phyloP scores from a whole-genome alignment of 768 basidiomycete genomes.

The Amanita pallidorosea region DNA sequence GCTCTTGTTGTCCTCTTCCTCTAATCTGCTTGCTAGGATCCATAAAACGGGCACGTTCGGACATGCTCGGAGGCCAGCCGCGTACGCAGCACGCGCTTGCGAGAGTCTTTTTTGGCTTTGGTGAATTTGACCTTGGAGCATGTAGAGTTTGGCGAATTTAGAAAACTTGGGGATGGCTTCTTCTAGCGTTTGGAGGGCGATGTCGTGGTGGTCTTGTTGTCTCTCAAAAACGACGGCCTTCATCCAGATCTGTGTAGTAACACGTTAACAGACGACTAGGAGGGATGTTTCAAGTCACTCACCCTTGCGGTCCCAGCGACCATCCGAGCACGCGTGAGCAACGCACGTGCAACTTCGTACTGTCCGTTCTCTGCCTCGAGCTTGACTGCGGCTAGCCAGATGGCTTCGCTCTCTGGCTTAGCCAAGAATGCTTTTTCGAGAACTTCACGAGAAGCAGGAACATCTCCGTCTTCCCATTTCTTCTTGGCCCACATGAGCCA shows the following conservation, averaged over 20 bases:
- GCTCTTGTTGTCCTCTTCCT: slow-evolving; percentile 84
- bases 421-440: slow-evolving; percentile 86
- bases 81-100: slow-evolving; percentile 70
- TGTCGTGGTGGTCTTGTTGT: slow-evolving; percentile 67
- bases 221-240: slow-evolving; percentile 94
- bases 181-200: slow-evolving; percentile 65
- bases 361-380: slow-evolving; percentile 95
- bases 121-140: slow-evolving; percentile 94
- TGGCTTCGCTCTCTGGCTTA: slow-evolving; percentile 94
- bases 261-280: neutral
- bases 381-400: slow-evolving; percentile 97
- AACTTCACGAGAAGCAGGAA: slow-evolving; percentile 82
- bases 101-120: slow-evolving; percentile 47
- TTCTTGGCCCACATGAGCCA: slow-evolving; percentile 99
- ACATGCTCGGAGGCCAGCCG: slow-evolving; percentile 77
- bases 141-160: slow-evolving; percentile 85
- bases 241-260: slow-evolving; percentile 82
- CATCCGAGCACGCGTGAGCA: slow-evolving; percentile 80
- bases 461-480: slow-evolving; percentile 80
- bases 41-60: slow-evolving; percentile 81
- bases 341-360: slow-evolving; percentile 71
- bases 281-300: slow-evolving; percentile 15
- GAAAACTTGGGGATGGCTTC: slow-evolving; percentile 78
- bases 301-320: slow-evolving; percentile 91
- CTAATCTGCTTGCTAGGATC: slow-evolving; percentile 82